Percentiles rank a stretch among this genome's conserved stretches.
Conservation (phyloP, 192 early-diverging fungal genomes). For the Irineochytrium annulatum region DNA sequence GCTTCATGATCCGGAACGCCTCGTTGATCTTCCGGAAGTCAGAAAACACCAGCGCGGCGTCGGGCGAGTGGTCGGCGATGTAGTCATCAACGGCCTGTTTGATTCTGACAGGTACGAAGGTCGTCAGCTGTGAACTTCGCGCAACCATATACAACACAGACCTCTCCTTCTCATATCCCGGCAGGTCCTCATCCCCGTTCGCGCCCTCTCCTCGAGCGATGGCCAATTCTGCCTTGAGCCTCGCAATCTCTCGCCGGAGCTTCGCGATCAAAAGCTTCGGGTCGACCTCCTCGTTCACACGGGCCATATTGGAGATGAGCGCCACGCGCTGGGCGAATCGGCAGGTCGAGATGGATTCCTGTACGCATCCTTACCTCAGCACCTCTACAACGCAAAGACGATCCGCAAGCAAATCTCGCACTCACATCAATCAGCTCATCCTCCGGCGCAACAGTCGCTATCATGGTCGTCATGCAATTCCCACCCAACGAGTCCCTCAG, state of each 20-base stretch:
- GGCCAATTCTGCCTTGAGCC: slow-evolving; percentile 52
- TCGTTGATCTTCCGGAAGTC: slow-evolving; percentile 46
- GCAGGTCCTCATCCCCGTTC: slow-evolving; percentile 38
- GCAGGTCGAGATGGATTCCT: slow-evolving; percentile 67
- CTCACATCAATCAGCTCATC: slow-evolving; percentile 55
- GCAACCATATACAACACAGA: slow-evolving; percentile 2
- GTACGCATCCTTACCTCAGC: not conserved
- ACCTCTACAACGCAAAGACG: no score
- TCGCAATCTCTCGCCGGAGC: slow-evolving; percentile 46
- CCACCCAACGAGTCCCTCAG: slow-evolving; percentile 57
- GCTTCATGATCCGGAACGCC: slow-evolving; percentile 49
- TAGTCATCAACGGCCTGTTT: slow-evolving; percentile 47
- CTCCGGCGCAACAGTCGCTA: slow-evolving; percentile 56
- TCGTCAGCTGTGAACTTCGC: not conserved
- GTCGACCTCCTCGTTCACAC: slow-evolving; percentile 58
- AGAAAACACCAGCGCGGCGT: slow-evolving; percentile 37
- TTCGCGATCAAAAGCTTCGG: slow-evolving; percentile 49
- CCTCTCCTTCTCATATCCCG: slow-evolving; percentile 54
- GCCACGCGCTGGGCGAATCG: slow-evolving; percentile 62
- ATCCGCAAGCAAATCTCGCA: no score
- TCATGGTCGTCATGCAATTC: slow-evolving; percentile 63
- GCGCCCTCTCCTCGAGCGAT: slow-evolving; percentile 43
- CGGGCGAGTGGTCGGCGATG: slow-evolving; percentile 26
- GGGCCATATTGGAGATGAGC: slow-evolving; percentile 48
- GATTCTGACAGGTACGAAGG: slow-evolving; percentile 30